Base-by-base conservation (phyloP, 2,329 filamentous ascomycete genomes). In the Nectriaceae sp. region DNA sequence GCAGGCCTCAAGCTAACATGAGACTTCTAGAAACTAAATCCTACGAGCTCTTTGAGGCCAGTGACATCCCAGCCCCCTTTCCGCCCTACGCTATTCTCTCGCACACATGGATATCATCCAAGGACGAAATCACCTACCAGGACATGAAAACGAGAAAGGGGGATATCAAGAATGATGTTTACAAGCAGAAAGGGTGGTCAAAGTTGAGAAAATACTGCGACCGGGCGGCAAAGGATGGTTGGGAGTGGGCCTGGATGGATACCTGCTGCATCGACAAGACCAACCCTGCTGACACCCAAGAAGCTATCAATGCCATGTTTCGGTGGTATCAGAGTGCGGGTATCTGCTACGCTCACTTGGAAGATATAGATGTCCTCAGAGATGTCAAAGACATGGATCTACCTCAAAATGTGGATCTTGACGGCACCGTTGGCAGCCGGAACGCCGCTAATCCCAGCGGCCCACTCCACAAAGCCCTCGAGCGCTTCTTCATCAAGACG, bases 261-360 rank as follows among this genome's bases (percentile, higher is more conserved):
- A 44, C 46, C 11, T 52, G 49, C 37, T 56, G 54, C 40, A 56
- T 56, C 39, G 51, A 56, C 46, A 56, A 56, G 44, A 42, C 44
- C 11, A 50, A 46, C 21, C 52, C 48, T n/a, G 49, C 54, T n/a
- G 54, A 56, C 31, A 46, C 54, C 5, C 42, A 40, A 15, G 53
- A 55, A 45, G 50, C 53, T n/a, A 55, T 55, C 42, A 55, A 56
- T 21, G 50, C 49, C 18, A 56, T 56, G 54, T 54, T 44, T 33
- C 20, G 42, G 15, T 56, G 49, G 52, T 56, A 56, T 26, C 41
- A 19, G 11, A 5, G 26, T 16, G 42, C 54, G 2, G 45, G 29
- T 4, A 42, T 45, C 40, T 56, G 54, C 33, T 54, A 54, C 29
- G 49, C 46, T 40, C 54, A 49, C 21, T 46, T 56, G n/a, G 21